These are phyloP conservation scores for Tympanopsis confertula DNA, from an alignment of 2,329 filamentous ascomycete genomes.

Conservation along the genomic window DNA sequence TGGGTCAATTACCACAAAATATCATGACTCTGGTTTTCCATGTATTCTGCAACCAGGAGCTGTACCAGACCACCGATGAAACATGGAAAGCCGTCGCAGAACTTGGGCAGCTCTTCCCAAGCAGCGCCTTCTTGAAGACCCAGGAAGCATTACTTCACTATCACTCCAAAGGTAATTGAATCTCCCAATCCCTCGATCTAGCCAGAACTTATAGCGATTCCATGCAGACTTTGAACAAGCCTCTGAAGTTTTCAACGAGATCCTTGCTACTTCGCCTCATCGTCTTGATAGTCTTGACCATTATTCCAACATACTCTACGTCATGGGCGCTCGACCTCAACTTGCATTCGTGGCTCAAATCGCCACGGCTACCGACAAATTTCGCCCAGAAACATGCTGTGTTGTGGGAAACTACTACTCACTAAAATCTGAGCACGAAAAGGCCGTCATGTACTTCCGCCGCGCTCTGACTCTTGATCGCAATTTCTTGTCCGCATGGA, in stretches of 20 bases:
- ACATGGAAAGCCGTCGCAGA: conserved; percentile 46
- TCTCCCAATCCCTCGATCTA: no score
- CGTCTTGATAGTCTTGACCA: conserved; percentile 58
- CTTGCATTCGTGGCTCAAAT: conserved; percentile 60
- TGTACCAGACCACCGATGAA: conserved; percentile 51
- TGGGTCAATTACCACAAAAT: conserved; percentile 48
- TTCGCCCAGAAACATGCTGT: conserved; percentile 65
- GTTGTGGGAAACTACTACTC: conserved; percentile 69
- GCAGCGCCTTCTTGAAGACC: conserved; percentile 55
- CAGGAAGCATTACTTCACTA: conserved; percentile 58
- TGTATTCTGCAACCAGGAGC: conserved; percentile 55
- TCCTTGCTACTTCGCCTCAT: conserved; percentile 44
- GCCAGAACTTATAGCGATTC: no score
- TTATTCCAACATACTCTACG: conserved; percentile 66
- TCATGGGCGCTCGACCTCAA: conserved; percentile 56
- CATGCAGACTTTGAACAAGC: conserved; percentile 30
- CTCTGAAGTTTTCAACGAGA: conserved; percentile 42
- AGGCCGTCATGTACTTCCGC: conserved; percentile 67
- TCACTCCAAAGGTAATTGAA: conserved; percentile 37
- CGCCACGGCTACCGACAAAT: conserved; percentile 60
- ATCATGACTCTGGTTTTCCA: conserved; percentile 63
- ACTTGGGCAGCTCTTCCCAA: conserved; percentile 52
- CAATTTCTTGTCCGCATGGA: conserved; percentile 63
- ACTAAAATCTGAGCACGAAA: conserved; percentile 63
- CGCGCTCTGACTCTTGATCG: conserved; percentile 60